Base-by-base conservation (phyloP, 2,329 filamentous ascomycete species). In the Dryadomyces sulphureus region DNA sequence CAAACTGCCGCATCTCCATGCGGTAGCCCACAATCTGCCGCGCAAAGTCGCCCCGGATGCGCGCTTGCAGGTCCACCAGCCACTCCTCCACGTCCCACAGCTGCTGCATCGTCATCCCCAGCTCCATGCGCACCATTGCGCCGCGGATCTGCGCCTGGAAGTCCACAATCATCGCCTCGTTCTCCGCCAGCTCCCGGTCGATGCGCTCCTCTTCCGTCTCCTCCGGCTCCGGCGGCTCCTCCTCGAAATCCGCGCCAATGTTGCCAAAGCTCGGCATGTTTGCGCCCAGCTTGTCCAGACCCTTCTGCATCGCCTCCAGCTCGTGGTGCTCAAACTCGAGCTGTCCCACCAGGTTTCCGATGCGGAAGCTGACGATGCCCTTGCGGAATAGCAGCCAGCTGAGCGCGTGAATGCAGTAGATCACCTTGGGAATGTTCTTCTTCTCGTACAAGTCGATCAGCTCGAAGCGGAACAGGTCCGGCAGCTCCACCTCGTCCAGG, bases 371-470 rank as follows among this genome's bases (percentile, higher is more conserved):
- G 35, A 96, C 84, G 51, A 96, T 87, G 1, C 92, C 90, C 61
- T 95, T 92, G 42, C 92, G 82, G 63, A 86, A 95, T 11, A 98
- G 71, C n/a, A 98, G 72, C 88, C 90, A 98, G 60, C 90, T 96
- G 17, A 98, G 69, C 0, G 92, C 92, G 57, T 98, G 92, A 45
- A 98, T 92, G 60, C 92, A 98, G 66, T 98, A 94, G 51, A 98
- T 98, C 59, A 96, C 93, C 62, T 96, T 98, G 4, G 92, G 92
- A 1, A 96, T 93, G 57, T 98, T 98, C 66, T 98, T 98, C 70
- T 96, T 98, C 64, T 98, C 93, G 67, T 98, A 98, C 12, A 98
- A 67, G 63, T 98, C 92, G 52, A 96, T 94, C 40, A 96, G 72
- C 61, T 98, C 92, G 61, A 98, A 98, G 48, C 90, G 80, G 62